Evolutionary conservation across 2,329 filamentous ascomycete genomes (phyloP).

Genomic region (Aspergillus fischeri): DNA sequence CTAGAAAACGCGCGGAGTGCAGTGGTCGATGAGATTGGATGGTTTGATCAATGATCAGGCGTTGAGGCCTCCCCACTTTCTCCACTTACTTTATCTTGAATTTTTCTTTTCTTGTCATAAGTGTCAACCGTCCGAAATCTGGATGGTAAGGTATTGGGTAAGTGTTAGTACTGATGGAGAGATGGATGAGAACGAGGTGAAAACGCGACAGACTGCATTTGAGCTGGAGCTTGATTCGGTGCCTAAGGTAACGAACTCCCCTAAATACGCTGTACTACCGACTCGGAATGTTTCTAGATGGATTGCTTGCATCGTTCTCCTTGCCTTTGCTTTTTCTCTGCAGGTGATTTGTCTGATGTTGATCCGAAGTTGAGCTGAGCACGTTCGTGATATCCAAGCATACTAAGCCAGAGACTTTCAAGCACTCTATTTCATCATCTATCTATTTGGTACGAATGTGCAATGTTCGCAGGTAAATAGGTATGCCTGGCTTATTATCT

Average conservation of each 20-base stretch:
- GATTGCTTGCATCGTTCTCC: neutral
- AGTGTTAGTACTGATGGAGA: neutral
- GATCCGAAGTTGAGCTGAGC: too few relatives aligned
- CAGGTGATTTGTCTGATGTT: neutral
- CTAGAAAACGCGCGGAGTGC: slow-evolving; percentile 12
- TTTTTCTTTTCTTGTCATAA: neutral
- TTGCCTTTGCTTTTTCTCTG: neutral
- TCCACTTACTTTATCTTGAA: slow-evolving; percentile 10
- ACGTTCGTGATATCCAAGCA: too few relatives aligned
- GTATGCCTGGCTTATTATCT: neutral
- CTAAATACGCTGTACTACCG: neutral
- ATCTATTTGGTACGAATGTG: neutral
- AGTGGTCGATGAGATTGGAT: slow-evolving; percentile 4
- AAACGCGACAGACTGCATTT: neutral
- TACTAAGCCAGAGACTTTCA: too few relatives aligned
- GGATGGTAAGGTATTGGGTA: neutral
- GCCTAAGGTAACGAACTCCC: neutral
- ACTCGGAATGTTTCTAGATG: neutral
- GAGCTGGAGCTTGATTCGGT: neutral
- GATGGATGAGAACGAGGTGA: neutral
- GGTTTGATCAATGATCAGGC: slow-evolving; percentile 6
- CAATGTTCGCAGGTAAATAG: too few relatives aligned
- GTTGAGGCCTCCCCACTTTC: slow-evolving; percentile 4
- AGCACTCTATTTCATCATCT: neutral
- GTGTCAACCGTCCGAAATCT: too few relatives aligned